Evolutionary conservation across 768 basidiomycete genomes (phyloP).

Genomic region (Boletus rubescentipes): DNA sequence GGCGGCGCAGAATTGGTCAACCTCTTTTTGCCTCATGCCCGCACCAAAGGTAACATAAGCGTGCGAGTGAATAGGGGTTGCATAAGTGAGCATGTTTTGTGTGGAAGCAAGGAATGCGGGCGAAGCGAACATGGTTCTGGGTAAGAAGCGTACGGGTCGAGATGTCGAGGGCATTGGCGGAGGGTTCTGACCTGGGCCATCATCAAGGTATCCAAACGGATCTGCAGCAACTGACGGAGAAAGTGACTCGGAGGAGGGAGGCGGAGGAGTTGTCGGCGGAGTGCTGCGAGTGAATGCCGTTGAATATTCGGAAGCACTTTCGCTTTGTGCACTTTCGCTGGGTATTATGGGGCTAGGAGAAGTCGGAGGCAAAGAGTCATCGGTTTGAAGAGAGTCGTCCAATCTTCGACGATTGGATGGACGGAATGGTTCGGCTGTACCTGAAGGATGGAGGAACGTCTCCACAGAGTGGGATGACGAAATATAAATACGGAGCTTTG

Average conservation of each 20-base stretch:
- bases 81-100: constrained; percentile 45
- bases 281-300: neutral
- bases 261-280: neutral
- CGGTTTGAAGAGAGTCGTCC: neutral
- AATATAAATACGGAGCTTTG: constrained; percentile 50
- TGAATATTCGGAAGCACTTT: neutral
- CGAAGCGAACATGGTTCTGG: constrained; percentile 36
- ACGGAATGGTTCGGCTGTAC: constrained; percentile 12
- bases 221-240: constrained; percentile 35
- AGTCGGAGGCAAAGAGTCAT: neutral
- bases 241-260: neutral
- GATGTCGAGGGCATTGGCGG: constrained; percentile 22
- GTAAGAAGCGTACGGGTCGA: constrained; percentile 20
- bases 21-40: constrained; percentile 80
- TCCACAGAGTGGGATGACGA: constrained; percentile 55
- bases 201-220: constrained; percentile 63
- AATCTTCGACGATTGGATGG: constrained; percentile 22
- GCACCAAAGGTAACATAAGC: constrained; percentile 87
- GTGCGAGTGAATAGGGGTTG: constrained; percentile 62
- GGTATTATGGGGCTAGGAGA: neutral
- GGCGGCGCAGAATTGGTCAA: constrained; percentile 73
- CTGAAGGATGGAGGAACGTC: constrained; percentile 41
- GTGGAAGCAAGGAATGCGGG: constrained; percentile 34
- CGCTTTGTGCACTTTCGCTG: neutral
- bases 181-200: constrained; percentile 31